These are phyloP conservation scores for Barnettozyma californica DNA, from an alignment of 805 yeast species.

Conservation along the genomic window DNA sequence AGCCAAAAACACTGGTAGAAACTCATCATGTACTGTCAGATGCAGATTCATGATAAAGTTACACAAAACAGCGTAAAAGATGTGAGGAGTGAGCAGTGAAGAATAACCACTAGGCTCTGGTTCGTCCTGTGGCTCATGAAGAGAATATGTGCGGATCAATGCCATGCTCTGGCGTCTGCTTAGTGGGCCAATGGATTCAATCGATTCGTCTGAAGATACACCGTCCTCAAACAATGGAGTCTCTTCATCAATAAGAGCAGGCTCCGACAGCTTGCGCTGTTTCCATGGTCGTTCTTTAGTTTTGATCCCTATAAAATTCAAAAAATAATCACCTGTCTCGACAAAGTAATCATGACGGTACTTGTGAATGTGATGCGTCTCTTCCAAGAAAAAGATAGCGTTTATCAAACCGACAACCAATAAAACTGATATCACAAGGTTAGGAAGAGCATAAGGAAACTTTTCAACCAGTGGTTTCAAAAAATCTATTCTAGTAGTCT, in stretches of 20 bases:
- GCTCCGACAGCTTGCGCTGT: neutral
- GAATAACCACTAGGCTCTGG: slow-evolving; percentile 15
- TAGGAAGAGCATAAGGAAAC: slow-evolving; percentile 50
- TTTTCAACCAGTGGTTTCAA: slow-evolving; percentile 28
- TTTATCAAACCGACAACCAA: slow-evolving; percentile 32
- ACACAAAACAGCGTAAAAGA: slow-evolving; percentile 31
- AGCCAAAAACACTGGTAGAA: slow-evolving; percentile 51
- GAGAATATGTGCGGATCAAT: slow-evolving; percentile 28
- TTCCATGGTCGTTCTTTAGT: slow-evolving; percentile 28
- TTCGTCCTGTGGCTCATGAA: slow-evolving; percentile 28
- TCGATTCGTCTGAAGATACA: slow-evolving; percentile 16
- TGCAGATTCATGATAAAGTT: slow-evolving; percentile 43
- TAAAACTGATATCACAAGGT: slow-evolving; percentile 38
- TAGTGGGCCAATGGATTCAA: slow-evolving; percentile 24
- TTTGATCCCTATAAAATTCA: slow-evolving; percentile 12
- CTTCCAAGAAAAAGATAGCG: slow-evolving; percentile 46
- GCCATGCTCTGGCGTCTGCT: slow-evolving; percentile 30
- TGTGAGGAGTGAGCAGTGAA: slow-evolving; percentile 27
- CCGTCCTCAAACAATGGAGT: slow-evolving; percentile 16
- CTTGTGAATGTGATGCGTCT: slow-evolving; percentile 40
- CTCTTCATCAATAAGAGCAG: slow-evolving; percentile 9
- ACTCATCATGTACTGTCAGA: slow-evolving; percentile 44
- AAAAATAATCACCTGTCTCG: slow-evolving; percentile 36
- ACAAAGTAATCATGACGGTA: slow-evolving; percentile 40
- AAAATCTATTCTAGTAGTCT: slow-evolving; percentile 22